Evolutionary conservation across 2,329 filamentous ascomycete species (phyloP), one percentile per base, ranked within the genome.

Genomic region (Aulographum hederae): DNA sequence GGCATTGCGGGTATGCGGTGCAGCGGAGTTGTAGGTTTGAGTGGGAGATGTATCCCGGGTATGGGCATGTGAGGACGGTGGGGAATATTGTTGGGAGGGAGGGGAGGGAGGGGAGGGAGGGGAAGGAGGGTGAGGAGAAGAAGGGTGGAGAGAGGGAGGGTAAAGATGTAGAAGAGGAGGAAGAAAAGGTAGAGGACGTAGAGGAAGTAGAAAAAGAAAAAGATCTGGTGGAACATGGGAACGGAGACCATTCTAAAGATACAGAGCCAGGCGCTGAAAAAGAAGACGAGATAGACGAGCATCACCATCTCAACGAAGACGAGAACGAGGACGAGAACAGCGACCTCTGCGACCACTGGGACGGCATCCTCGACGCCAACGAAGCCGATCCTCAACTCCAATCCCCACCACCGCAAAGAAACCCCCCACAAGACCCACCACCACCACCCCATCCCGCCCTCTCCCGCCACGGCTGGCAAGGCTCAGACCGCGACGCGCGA

Each of bases 1-100:
- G 86, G 5, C 81, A 93, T 50, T 63, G 65, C 4, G 79, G 78
- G 4, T 56, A 86, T 31, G 66, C 69, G 44, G 75, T 84, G 21
- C 62, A 73, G 42, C 59, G 67, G 44, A 82, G 75, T 50, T 85
- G 78, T 47, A 57, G 55, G 35, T 89, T 89, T 46, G 63, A 69
- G 38, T 63, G 69, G 4, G 55, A 45, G 12, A 68, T 65, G 16
- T 89, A 86, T 48, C 77, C 75, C 1, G 74, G 74, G 0, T 89
- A 89, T 49, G 61, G 53, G 37, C 78, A 86, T 54, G 73, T 76
- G 12, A 51, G 79, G 36, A 86, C 79, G 3, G 50, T 82, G 36
- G 79, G 79, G 2, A 71, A 53, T 21, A 44, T 63, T 4, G 43
- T 35, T 34, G 26, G 16, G 41, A 17, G 32, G 27, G 39, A 40